phyloP scores from a whole-genome alignment of 768 basidiomycete genomes.

The Xerocomellus dryophilus region DNA sequence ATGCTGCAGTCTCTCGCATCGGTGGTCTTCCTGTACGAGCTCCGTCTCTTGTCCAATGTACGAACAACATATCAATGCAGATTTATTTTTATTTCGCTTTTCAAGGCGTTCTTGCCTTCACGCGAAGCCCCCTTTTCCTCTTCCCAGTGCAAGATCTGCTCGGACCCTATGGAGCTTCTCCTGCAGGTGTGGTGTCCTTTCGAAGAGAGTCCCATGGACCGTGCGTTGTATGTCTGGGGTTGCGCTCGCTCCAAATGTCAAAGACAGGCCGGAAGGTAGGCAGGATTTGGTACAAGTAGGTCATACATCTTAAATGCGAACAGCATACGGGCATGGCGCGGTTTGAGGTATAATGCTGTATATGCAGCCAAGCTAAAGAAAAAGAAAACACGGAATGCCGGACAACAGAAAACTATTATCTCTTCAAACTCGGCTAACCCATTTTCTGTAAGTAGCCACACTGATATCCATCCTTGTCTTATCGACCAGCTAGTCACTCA shows the following conservation, averaged over 20 bases:
- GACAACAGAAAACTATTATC: conserved; percentile 36
- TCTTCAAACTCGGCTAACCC: conserved; percentile 51
- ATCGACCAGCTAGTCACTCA: conserved; percentile 9
- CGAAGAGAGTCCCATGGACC: conserved; percentile 79
- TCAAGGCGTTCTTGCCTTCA: conserved; percentile 71
- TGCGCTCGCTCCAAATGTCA: conserved; percentile 73
- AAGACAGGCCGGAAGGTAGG: conserved; percentile 73
- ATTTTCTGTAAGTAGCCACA: conserved; percentile 54
- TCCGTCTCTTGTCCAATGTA: conserved; percentile 44
- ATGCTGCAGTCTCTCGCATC: conserved; percentile 85
- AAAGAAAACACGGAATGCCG: conserved; percentile 45
- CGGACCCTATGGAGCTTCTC: conserved; percentile 72
- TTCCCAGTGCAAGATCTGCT: conserved; percentile 70
- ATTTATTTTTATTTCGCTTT: conserved; percentile 41
- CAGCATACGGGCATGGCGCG: conserved; percentile 82
- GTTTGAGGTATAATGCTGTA: conserved; percentile 63
- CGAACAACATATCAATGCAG: conserved; percentile 43
- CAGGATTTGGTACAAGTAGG: neutral
- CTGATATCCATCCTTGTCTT: neutral
- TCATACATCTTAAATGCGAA: conserved; percentile 12
- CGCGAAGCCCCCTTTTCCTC: conserved; percentile 59
- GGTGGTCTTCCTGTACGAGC: conserved; percentile 86
- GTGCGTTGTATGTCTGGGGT: conserved; percentile 83
- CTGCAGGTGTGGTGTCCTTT: conserved; percentile 91
- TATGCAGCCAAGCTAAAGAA: conserved; percentile 73